Base-by-base conservation (phyloP, 352 stramenopile species). In the Pilasporangium apinafurcum region DNA sequence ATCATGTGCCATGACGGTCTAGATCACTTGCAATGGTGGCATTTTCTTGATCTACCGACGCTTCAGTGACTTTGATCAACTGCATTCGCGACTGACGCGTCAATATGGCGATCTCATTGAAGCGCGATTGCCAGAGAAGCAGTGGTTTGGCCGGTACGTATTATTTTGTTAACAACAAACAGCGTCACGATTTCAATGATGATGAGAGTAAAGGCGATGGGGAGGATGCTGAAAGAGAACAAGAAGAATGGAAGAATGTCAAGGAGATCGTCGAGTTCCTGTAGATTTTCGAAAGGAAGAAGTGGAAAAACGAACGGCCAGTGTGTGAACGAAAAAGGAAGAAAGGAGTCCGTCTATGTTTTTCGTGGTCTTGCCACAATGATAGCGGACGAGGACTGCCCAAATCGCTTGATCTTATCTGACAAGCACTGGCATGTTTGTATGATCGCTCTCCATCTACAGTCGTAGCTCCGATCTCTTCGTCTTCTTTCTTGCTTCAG, bases 341-440 rank as follows among this genome's bases (percentile, higher is more conserved):
- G 46, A 53, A 48, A 87, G 61, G 64, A 85, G 64, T 47, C 62
- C 42, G 37, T 26, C 26, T 26, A 24, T 26, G 16, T 28, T 6
- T 29, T 12, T 17, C 17, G n/a, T 9, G 28, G 43, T 24, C 24
- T 8, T 21, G 21, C 2, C 16, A 38, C 29, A n/a, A 16, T 21
- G 36, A 10, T 33, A 26, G 36, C 38, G 40, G 71, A 51, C 68
- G 28, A 60, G 65, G 78, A 91, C 58, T 91, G 75, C 66, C n/a
- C 71, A 92, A 92, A 89, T 62, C 68, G 70, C 74, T 92, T 92
- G 79, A 92, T 89, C 79, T 92, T 89, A 92, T 89, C 79, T 82
- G 51, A 82, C 50, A 36, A 29, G 38, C 35, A 21, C 18, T 49
- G 35, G 31, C n/a, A n/a, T n/a, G n/a, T n/a, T n/a, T n/a, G n/a